Evolutionary conservation across 208 protist species (phyloP), one percentile per base, ranked within the genome.

Genomic region (Trypanosoma vivax): DNA sequence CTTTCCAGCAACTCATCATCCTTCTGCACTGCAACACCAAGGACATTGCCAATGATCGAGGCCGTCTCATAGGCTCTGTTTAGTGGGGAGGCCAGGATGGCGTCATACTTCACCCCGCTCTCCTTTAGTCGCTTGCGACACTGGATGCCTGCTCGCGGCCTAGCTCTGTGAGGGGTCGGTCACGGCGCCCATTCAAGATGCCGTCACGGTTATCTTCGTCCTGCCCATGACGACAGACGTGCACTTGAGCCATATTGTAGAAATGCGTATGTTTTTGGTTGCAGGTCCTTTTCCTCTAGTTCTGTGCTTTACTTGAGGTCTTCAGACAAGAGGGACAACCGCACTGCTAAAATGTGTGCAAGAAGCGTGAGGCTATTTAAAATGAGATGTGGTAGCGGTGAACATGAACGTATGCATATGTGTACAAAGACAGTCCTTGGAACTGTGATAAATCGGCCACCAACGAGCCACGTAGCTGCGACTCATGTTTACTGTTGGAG

Each of bases 171-270:
- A 95, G 65, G 1, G 85, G 83, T 27, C 80, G 51, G 52, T 95
- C 64, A 13, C 89, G 73, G 60, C 92, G 89, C 0, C 89, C 89
- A 40, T 95, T 95, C 6, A 95, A 65, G 37, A 93, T 48, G 24
- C 85, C 79, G 0, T 67, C 57, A 7, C 53, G 68, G 59, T 95
- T 95, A 64, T 95, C 85, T 53, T 83, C 58, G 61, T 95, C 83
- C 59, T 95, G 85, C n/a, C 89, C 89, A 51, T 95, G 89, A 24
- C 89, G 73, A 59, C 85, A 92, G 0, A 92, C 35, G 42, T 84
- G 70, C 49, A 95, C 61, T 39, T 65, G 40, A 1, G 83, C 73
- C 83, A 88, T 83, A 23, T 21, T n/a, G n/a, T n/a, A n/a, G n/a
- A n/a, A n/a, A n/a, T n/a, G n/a, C n/a, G n/a, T n/a, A n/a, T n/a